Conservation (phyloP, 108 stramenopile genomes). For the Pseudonitzschia multiseries region DNA sequence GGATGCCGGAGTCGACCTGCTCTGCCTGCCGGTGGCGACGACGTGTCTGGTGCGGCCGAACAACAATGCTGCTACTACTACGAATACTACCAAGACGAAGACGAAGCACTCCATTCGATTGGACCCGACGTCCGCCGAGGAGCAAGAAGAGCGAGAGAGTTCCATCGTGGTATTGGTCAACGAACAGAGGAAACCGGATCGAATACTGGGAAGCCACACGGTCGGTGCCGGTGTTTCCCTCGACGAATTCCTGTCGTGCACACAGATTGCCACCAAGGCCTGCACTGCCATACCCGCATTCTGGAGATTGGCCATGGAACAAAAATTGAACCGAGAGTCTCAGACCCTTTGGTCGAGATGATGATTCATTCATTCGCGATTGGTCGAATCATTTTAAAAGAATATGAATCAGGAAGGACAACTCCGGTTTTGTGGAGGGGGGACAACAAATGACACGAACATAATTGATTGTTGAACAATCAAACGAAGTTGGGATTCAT, state of each 20-base stretch:
- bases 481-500: no score
- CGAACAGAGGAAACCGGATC: conserved; percentile 23
- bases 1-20: conserved; percentile 84
- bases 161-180: conserved; percentile 52
- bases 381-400: no score
- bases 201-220: conserved; percentile 41
- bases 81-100: not conserved
- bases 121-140: conserved; percentile 47
- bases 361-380: not conserved
- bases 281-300: conserved; percentile 73
- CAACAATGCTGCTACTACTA: not conserved
- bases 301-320: conserved; percentile 76
- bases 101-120: conserved; percentile 33
- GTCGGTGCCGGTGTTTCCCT: conserved; percentile 26
- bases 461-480: no score
- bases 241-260: conserved; percentile 35
- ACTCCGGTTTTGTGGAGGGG: no score
- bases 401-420: no score
- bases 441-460: no score
- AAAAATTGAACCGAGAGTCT: conserved; percentile 64
- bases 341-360: conserved; percentile 52
- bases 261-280: conserved; percentile 51
- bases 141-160: conserved; percentile 33
- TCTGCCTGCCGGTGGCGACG: conserved; percentile 71
- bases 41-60: conserved; percentile 52